Percentiles rank a stretch among this genome's conserved stretches.
phyloP scores from a whole-genome alignment of 805 yeast genomes.

The Cyberlindnera euphorbiae region DNA sequence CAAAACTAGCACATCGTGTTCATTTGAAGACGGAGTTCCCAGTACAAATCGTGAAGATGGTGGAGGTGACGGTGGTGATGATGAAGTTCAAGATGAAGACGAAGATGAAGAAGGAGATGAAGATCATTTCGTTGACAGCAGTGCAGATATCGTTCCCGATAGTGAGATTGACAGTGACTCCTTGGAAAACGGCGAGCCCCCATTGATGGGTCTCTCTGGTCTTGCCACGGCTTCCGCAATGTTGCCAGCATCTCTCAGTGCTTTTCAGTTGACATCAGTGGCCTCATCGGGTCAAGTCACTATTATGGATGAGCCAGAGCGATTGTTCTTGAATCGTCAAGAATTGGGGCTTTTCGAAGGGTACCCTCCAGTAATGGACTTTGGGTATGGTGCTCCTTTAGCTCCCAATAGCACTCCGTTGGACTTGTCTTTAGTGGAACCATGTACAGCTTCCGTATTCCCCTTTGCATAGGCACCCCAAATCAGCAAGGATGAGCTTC shows the following conservation, averaged over 20 bases:
- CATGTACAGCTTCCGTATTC: conserved; percentile 1
- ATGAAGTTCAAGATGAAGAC: conserved; percentile 2
- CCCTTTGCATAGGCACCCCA: conserved; percentile 12
- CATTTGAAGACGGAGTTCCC: no score
- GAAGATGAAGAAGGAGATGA: conserved; percentile 3
- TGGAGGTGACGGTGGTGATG: neutral
- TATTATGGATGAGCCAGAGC: no score
- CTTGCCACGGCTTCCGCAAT: conserved; percentile 1
- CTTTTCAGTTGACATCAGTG: no score
- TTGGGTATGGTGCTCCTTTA: conserved; percentile 18
- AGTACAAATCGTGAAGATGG: neutral
- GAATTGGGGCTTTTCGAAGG: no score
- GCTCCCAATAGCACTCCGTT: conserved; percentile 18
- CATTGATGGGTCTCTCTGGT: conserved; percentile 4
- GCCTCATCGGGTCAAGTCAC: neutral
- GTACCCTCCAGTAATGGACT: no score
- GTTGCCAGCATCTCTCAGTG: no score
- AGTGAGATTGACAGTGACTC: conserved; percentile 2
- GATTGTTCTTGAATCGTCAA: no score
- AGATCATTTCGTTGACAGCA: conserved; percentile 2
- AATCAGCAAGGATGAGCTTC: conserved; percentile 18
- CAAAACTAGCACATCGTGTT: no score
- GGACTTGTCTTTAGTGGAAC: conserved; percentile 19
- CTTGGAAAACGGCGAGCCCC: conserved; percentile 1
- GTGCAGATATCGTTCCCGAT: conserved; percentile 1